Percentiles rank a stretch among this genome's conserved stretches.
Evolutionary conservation across 192 early-diverging fungal genomes (phyloP).

Genomic region (Umbelopsis vinacea): DNA sequence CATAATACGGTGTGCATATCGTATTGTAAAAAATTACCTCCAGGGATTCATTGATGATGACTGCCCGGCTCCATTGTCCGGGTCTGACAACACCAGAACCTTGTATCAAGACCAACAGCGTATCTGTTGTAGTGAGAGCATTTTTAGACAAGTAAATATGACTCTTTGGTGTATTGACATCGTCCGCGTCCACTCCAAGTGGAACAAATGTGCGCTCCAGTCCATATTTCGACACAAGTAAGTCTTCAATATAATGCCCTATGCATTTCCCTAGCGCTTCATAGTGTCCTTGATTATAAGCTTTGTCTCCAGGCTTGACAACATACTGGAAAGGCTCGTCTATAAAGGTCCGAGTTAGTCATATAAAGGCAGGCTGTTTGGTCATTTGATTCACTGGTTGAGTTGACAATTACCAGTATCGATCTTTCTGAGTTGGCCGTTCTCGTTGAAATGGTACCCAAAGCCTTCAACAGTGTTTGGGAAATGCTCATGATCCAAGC

Average conservation of each 20-base stretch:
- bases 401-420: slow-evolving; percentile 7
- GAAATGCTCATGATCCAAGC: background rate
- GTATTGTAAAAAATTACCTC: slow-evolving; percentile 17
- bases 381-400: too few species aligned
- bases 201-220: background rate
- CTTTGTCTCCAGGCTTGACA: slow-evolving; percentile 14
- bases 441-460: slow-evolving; percentile 23
- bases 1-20: background rate
- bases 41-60: slow-evolving; percentile 40
- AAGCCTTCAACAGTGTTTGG: slow-evolving; percentile 19
- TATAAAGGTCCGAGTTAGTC: background rate
- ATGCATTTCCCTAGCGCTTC: slow-evolving; percentile 23
- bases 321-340: slow-evolving; percentile 16
- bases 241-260: slow-evolving; percentile 25
- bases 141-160: slow-evolving; percentile 21
- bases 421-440: slow-evolving; percentile 19
- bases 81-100: slow-evolving; percentile 37
- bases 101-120: slow-evolving; percentile 31
- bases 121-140: background rate
- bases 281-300: slow-evolving; percentile 28
- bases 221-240: slow-evolving; percentile 11
- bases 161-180: slow-evolving; percentile 21
- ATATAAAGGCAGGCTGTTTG: too few species aligned
- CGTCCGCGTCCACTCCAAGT: background rate
- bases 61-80: slow-evolving; percentile 40